phyloP scores from a whole-genome alignment of 2,329 filamentous ascomycete genomes.

The Trichocomaceae sp. region DNA sequence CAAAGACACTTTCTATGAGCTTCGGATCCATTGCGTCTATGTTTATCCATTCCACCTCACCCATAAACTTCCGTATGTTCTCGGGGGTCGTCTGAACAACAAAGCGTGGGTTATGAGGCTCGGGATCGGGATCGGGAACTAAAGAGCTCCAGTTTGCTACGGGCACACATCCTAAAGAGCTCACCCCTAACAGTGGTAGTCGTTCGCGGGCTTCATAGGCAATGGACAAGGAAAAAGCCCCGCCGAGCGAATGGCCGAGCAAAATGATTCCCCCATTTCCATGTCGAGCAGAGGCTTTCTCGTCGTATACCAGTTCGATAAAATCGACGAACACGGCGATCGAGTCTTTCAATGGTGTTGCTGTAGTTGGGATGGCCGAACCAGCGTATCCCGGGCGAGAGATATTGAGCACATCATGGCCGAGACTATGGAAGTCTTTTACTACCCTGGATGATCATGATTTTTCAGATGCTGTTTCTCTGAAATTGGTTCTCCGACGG shows the following conservation, averaged over 20 bases:
- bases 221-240: conserved; percentile 15
- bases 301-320: conserved; percentile 13
- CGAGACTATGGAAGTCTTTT: conserved; percentile 11
- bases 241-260: conserved; percentile 15
- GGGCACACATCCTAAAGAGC: conserved; percentile 9
- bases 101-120: conserved; percentile 10
- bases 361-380: conserved; percentile 9
- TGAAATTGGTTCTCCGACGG: background rate
- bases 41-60: conserved; percentile 11
- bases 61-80: conserved; percentile 11
- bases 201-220: conserved; percentile 15
- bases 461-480: background rate
- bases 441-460: conserved; percentile 5
- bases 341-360: conserved; percentile 15
- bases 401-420: conserved; percentile 17
- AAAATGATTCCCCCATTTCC: conserved; percentile 15
- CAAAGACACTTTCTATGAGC: conserved; percentile 7
- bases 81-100: conserved; percentile 7
- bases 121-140: conserved; percentile 4
- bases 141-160: background rate
- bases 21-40: conserved; percentile 7
- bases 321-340: conserved; percentile 14
- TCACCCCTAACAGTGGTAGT: conserved; percentile 11
- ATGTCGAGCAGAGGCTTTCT: conserved; percentile 8
- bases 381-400: conserved; percentile 16